Evolutionary conservation across 768 basidiomycete genomes (phyloP), one percentile per base, ranked within the genome.

Genomic region (Coprinopsis strossmayeri): DNA sequence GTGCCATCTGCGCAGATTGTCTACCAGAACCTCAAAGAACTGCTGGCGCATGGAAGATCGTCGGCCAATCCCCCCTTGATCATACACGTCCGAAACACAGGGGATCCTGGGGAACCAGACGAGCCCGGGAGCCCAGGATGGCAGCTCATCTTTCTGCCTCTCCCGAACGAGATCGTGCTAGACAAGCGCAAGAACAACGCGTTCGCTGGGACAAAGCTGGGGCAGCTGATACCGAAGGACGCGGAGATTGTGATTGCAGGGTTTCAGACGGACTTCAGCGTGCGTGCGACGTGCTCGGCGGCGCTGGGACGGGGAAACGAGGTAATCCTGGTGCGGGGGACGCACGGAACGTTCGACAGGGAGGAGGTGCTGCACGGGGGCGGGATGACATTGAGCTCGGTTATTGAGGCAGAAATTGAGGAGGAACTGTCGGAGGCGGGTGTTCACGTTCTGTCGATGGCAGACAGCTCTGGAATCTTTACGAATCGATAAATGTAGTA

Each of bases 121-220:
- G 79, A 81, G 57, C 75, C 72, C 0, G 53, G 68, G 51, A 65
- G 77, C 0, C 59, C 70, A 0, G 82, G 82, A 2, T 87, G 84
- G 84, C 62, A 77, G 55, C 78, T 87, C 56, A 71, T 73, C 47
- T 77, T 79, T 63, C 55, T 67, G 15, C 77, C 80, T 0, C 69
- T 70, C 5, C 61, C 71, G 0, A 57, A 69, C 56, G 84, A 86
- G 59, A 59, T 64, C 43, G 67, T 84, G 45, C 55, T 86, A 39
- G 82, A 86, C 65, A 86, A 85, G 66, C 65, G 67, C 42, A 82
- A 82, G 66, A 84, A 80, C 66, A 84, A 86, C 54, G 81, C 83
- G 23, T 87, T 86, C 54, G 69, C 74, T 0, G 79, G 79, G 10
- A 86, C 83, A 17, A 52, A 45, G 10, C 68, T 87, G 2, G 72